phyloP scores from a whole-genome alignment of 495 filamentous ascomycete genomes.

The Geoglossum glabrum region DNA sequence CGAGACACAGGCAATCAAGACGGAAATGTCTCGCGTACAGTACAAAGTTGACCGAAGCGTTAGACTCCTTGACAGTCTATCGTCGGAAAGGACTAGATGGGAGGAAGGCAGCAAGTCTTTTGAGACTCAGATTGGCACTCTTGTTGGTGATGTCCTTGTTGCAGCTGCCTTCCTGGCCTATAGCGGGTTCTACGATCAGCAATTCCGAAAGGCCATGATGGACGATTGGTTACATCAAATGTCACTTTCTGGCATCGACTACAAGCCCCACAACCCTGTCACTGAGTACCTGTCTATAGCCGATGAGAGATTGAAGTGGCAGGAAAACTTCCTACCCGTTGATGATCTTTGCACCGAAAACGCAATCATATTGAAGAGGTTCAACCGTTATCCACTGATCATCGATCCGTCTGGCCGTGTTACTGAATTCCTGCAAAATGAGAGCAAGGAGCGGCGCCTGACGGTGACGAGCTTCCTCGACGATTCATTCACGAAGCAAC shows the following conservation, averaged over 20 bases:
- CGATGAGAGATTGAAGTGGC: constrained; percentile 86
- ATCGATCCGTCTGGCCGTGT: constrained; percentile 92
- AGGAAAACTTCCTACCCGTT: constrained; percentile 86
- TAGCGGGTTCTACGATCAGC: constrained; percentile 91
- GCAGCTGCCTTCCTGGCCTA: constrained; percentile 97
- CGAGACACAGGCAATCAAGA: constrained; percentile 91
- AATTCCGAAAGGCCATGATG: constrained; percentile 90
- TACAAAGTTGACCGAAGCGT: constrained; percentile 97
- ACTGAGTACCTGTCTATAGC: constrained; percentile 95
- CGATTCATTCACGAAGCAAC: constrained; percentile 90
- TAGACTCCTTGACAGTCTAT: constrained; percentile 78
- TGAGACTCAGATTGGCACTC: constrained; percentile 88
- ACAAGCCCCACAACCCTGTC: constrained; percentile 82
- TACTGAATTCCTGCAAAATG: constrained; percentile 83
- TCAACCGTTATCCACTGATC: constrained; percentile 95
- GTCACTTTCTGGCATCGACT: constrained; percentile 68
- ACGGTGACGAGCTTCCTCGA: constrained; percentile 97
- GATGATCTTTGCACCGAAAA: constrained; percentile 98
- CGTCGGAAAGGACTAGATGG: constrained; percentile 83
- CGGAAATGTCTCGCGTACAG: constrained; percentile 87
- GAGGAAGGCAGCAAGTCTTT: constrained; percentile 95
- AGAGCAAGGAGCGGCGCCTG: constrained; percentile 79
- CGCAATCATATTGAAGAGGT: constrained; percentile 87
- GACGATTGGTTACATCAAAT: constrained; percentile 94
- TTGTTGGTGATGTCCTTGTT: constrained; percentile 86